These are phyloP conservation scores for Graphilbum fragrans DNA, from an alignment of 2,329 filamentous ascomycete species.

Conservation along the genomic window DNA sequence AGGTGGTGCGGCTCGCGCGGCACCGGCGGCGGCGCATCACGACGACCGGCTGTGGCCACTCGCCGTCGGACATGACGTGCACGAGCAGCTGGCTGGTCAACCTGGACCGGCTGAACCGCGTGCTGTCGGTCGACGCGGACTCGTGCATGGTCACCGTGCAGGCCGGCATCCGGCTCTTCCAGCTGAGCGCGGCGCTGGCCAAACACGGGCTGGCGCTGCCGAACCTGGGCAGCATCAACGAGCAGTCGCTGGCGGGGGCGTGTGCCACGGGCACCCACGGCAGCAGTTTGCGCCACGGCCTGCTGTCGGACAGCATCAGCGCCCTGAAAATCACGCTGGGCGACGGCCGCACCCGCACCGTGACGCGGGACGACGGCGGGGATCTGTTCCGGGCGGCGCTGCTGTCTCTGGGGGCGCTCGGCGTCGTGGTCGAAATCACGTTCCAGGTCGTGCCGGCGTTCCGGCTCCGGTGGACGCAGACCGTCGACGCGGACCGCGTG, in stretches of 20 bases:
- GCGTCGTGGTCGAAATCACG: constrained; percentile 82
- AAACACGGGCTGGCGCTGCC: constrained; percentile 70
- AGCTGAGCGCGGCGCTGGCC: constrained; percentile 63
- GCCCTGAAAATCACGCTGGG: constrained; percentile 70
- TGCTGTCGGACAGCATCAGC: constrained; percentile 68
- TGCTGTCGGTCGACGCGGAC: constrained; percentile 53
- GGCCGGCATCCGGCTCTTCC: constrained; percentile 73
- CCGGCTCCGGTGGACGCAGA: constrained; percentile 79
- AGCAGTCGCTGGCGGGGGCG: constrained; percentile 84
- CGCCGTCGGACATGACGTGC: constrained; percentile 82
- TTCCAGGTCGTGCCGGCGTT: constrained; percentile 71
- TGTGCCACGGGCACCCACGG: constrained; percentile 92
- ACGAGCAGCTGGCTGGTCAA: constrained; percentile 93
- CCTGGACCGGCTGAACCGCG: constrained; percentile 66
- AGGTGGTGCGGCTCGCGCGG: constrained; percentile 68
- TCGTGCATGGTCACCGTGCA: constrained; percentile 61
- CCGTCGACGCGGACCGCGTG: constrained; percentile 55
- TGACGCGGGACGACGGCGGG: constrained; percentile 45
- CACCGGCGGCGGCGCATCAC: constrained; percentile 71
- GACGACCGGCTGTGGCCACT: constrained; percentile 83
- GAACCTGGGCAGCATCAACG: constrained; percentile 88
- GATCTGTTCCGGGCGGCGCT: constrained; percentile 83
- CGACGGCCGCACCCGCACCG: constrained; percentile 56
- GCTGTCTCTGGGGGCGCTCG: constrained; percentile 77
- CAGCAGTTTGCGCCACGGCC: constrained; percentile 69